Conservation (phyloP, 345 rosid genomes). For the Erodium maritimum region DNA sequence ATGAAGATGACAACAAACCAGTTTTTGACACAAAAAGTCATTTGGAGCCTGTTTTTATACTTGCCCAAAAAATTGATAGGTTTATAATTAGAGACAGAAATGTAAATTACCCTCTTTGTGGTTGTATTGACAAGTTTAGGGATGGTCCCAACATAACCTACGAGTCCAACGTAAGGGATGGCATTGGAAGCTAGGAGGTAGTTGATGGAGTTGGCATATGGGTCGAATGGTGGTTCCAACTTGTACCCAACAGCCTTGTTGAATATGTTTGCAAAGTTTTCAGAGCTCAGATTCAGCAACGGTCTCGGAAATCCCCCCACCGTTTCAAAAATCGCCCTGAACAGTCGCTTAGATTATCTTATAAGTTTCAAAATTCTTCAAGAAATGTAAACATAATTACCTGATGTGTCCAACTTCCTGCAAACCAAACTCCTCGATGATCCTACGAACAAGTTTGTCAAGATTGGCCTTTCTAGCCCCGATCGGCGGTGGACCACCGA, state of each 20-base stretch:
- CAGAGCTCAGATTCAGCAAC: conserved; percentile 27
- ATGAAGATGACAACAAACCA: too few species aligned
- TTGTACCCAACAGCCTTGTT: conserved; percentile 36
- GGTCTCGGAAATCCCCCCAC: conserved; percentile 56
- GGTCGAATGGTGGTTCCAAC: conserved; percentile 49
- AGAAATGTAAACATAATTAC: too few species aligned
- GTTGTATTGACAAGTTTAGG: conserved; percentile 28
- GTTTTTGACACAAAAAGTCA: too few species aligned
- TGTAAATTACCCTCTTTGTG: conserved; percentile 24
- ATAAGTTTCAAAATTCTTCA: too few species aligned
- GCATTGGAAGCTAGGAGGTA: conserved; percentile 45
- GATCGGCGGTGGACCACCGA: conserved; percentile 24
- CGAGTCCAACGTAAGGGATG: conserved; percentile 64
- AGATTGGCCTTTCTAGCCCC: conserved; percentile 42
- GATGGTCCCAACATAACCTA: conserved; percentile 53
- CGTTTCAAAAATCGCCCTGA: conserved; percentile 43
- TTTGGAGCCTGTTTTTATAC: too few species aligned
- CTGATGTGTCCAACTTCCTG: conserved; percentile 67
- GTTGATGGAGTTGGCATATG: conserved; percentile 34
- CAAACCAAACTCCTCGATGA: conserved; percentile 52
- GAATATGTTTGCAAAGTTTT: conserved; percentile 30
- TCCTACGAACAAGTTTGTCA: conserved; percentile 19
- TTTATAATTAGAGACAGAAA: too few species aligned
- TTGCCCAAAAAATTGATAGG: too few species aligned
- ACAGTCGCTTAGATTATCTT: neutral